Conservation (phyloP, 1,284 basidiomycete genomes). For the Papiliotrema flavescens region DNA sequence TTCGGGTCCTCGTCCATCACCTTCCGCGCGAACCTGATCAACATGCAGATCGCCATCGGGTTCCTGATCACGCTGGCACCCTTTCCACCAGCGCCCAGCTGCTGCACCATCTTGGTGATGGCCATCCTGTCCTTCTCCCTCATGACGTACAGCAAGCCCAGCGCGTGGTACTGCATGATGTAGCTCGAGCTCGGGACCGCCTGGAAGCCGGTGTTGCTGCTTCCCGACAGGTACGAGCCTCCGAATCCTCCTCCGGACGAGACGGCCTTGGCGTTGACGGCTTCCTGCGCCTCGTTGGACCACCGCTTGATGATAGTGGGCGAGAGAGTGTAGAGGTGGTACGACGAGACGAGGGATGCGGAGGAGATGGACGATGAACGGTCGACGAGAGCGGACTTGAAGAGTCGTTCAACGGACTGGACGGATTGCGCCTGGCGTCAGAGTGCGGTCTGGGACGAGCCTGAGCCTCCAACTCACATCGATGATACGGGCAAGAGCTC, state of each 20-base stretch:
- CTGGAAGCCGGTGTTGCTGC: slow-evolving; percentile 58
- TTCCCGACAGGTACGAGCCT: slow-evolving; percentile 52
- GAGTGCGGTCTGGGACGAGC: too few relatives aligned
- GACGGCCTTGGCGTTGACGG: slow-evolving; percentile 82
- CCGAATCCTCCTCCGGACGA: slow-evolving; percentile 44
- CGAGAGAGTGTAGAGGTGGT: slow-evolving; percentile 90
- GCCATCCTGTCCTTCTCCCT: slow-evolving; percentile 98
- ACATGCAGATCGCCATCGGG: slow-evolving; percentile 98
- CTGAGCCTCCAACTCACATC: slow-evolving; percentile 63
- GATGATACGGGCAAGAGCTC: slow-evolving; percentile 93
- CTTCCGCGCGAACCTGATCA: slow-evolving; percentile 95
- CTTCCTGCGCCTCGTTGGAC: slow-evolving; percentile 98
- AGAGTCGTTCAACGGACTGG: slow-evolving; percentile 97
- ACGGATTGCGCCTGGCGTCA: slow-evolving; percentile 54
- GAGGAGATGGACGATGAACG: slow-evolving; percentile 93
- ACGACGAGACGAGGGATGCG: slow-evolving; percentile 93
- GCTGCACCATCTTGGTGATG: slow-evolving; percentile 98
- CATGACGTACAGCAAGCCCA: slow-evolving; percentile 91
- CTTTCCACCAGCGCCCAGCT: slow-evolving; percentile 74
- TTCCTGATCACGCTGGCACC: slow-evolving; percentile 82
- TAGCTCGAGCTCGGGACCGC: slow-evolving; percentile 80
- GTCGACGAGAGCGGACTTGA: slow-evolving; percentile 99
- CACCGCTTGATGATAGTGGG: slow-evolving; percentile 95
- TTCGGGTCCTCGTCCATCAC: slow-evolving; percentile 98
- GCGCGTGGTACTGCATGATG: slow-evolving; percentile 95